Evolutionary conservation across 768 basidiomycete species (phyloP).

Genomic region (Auriscalpium orientale): DNA sequence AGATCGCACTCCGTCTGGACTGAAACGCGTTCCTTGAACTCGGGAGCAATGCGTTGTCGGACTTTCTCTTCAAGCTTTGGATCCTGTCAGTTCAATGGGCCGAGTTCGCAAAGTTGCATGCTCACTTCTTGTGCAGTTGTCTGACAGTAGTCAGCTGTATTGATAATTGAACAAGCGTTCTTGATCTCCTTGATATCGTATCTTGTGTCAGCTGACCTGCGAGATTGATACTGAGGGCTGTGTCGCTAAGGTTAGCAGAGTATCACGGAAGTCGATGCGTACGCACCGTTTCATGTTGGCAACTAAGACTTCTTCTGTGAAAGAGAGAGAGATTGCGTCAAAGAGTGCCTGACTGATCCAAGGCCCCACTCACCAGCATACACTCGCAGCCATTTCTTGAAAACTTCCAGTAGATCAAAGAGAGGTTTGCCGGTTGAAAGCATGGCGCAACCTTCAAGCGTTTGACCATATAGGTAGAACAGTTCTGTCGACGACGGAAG

Average conservation of each 20-base stretch:
- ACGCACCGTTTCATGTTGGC: constrained; percentile 64
- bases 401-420: constrained; percentile 71
- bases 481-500: constrained; percentile 92
- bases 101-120: neutral
- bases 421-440: constrained; percentile 79
- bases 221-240: constrained; percentile 36
- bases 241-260: neutral
- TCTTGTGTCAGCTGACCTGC: constrained; percentile 76
- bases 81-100: neutral
- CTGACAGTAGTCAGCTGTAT: constrained; percentile 97
- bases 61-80: constrained; percentile 87
- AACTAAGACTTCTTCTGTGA: constrained; percentile 77
- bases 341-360: neutral
- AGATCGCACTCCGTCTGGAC: constrained; percentile 82
- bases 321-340: constrained; percentile 10
- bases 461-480: constrained; percentile 96
- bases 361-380: constrained; percentile 67
- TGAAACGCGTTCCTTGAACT: constrained; percentile 71
- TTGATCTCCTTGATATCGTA: constrained; percentile 68
- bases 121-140: constrained; percentile 79
- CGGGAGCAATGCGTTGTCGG: constrained; percentile 68
- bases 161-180: constrained; percentile 84
- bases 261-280: neutral
- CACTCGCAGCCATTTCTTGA: constrained; percentile 89
- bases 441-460: constrained; percentile 88